Evolutionary conservation across 2,329 filamentous ascomycete genomes (phyloP), one percentile per base, ranked within the genome.

Genomic region (Cryphonectria parasitica): DNA sequence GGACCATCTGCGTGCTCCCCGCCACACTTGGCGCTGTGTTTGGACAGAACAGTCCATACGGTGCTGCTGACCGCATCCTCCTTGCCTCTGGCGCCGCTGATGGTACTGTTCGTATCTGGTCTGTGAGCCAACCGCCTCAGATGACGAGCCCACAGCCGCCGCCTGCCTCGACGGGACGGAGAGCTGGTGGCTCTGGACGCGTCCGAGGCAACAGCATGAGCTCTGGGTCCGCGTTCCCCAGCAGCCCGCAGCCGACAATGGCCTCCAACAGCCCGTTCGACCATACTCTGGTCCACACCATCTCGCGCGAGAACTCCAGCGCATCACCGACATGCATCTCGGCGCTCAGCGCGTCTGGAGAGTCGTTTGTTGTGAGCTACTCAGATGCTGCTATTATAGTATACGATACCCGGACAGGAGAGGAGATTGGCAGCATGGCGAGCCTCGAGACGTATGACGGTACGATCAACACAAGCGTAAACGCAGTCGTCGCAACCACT

Each of bases 401-500:
- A 25, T 99, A 95, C 79, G 95, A 98, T 79, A 98, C 95, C 1
- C 86, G 93, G 74, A 94, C 93, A 0, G 96, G 95, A 63, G 96
- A 98, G 80, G 93, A 97, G 77, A 89, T 98, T 54, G 93, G 94
- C 43, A 90, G 90, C 63, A 98, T 99, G 95, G 93, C 94, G 49
- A 98, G 94, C 78, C 84, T 92, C 64, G 96, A 98, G 81, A 98
- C 95, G 0, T 98, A 97, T 76, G 93, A 99, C 76, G 92, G 92
- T 11, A 96, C 94, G 0, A 76, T 83, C 60, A 87, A 88, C 66
- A 93, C 91, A 5, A 95, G 93, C 54, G 93, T 99, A 74, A 99
- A 98, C 78, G 90, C 94, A 0, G 91, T 98, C 11, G 95, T 97
- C 22, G 94, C 95, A 1, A 97, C 93, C 1, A 96, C 92, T 0